Conservation (phyloP, 2,329 filamentous ascomycete genomes). For the Trichoderma sp. region DNA sequence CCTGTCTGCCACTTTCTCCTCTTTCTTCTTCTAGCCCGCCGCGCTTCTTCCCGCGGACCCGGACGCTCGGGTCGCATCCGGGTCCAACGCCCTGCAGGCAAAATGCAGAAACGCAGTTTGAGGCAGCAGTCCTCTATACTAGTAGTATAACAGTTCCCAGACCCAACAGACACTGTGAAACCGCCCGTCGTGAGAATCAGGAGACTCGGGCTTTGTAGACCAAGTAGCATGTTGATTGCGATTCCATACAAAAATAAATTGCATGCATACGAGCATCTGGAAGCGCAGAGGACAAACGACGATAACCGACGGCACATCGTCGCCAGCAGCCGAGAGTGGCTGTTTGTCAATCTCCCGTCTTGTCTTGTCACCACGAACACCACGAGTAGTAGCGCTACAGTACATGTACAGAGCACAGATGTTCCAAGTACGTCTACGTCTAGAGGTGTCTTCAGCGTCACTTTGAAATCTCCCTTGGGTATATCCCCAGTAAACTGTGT, state of each 20-base stretch:
- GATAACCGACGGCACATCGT: conserved; percentile 16
- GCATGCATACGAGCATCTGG: conserved; percentile 14
- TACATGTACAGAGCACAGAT: not conserved
- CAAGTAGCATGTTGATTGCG: not conserved
- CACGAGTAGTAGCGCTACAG: too few relatives aligned
- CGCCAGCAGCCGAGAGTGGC: not conserved
- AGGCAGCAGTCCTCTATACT: too few relatives aligned
- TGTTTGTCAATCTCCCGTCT: not conserved
- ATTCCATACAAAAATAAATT: not conserved
- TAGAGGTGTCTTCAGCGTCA: not conserved
- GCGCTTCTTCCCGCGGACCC: conserved; percentile 25
- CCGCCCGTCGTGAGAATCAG: conserved; percentile 5
- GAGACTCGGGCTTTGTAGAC: not conserved
- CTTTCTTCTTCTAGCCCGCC: not conserved
- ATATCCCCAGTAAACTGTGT: not conserved
- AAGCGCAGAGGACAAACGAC: not conserved
- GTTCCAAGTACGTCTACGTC: not conserved
- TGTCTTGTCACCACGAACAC: not conserved
- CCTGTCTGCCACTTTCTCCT: not conserved
- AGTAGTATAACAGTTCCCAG: too few relatives aligned
- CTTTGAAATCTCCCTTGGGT: not conserved
- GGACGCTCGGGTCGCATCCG: conserved; percentile 18
- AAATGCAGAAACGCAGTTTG: not conserved
- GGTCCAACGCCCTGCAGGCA: not conserved
- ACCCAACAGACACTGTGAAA: conserved; percentile 3